Percentiles rank a stretch among this genome's conserved stretches.
These are phyloP conservation scores for Cladosporium velox DNA, from an alignment of 2,329 filamentous ascomycete genomes.

Conservation along the genomic window DNA sequence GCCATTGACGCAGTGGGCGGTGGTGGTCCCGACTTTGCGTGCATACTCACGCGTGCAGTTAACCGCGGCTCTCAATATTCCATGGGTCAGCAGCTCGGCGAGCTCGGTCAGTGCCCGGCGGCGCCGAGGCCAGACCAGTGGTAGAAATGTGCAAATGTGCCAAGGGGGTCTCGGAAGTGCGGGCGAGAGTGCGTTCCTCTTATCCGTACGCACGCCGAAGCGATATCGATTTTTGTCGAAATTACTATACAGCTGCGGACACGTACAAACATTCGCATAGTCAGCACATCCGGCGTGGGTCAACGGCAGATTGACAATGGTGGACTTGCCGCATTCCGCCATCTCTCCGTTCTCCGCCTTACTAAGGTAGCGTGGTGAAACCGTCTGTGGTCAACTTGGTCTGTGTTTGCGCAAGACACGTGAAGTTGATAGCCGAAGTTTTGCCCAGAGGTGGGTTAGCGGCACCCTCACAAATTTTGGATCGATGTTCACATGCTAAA, in stretches of 20 bases:
- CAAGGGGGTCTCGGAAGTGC: constrained; percentile 5
- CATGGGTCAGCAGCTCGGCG: neutral
- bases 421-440: constrained; percentile 11
- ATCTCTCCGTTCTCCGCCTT: constrained; percentile 14
- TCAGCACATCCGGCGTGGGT: neutral
- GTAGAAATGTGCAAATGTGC: neutral
- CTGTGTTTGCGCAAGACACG: constrained; percentile 1
- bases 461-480: constrained; percentile 6
- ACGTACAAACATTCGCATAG: neutral
- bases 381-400: constrained; percentile 11
- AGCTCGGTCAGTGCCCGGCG: neutral
- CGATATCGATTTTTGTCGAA: constrained; percentile 5
- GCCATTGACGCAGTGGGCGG: neutral
- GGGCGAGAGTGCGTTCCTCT: neutral
- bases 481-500: constrained; percentile 10
- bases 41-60: neutral
- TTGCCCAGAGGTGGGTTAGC: neutral
- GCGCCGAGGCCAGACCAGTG: constrained; percentile 8
- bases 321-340: constrained; percentile 14
- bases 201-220: neutral
- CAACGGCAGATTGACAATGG: constrained; percentile 9
- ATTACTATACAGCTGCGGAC: neutral
- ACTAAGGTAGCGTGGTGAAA: constrained; percentile 17
- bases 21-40: constrained; percentile 2
- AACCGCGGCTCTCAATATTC: constrained; percentile 1